A percentile compares a stretch with the other conserved stretches of the same genome.
Conservation (phyloP, 169 alveolate genomes). For the Plasmodium berghei region DNA sequence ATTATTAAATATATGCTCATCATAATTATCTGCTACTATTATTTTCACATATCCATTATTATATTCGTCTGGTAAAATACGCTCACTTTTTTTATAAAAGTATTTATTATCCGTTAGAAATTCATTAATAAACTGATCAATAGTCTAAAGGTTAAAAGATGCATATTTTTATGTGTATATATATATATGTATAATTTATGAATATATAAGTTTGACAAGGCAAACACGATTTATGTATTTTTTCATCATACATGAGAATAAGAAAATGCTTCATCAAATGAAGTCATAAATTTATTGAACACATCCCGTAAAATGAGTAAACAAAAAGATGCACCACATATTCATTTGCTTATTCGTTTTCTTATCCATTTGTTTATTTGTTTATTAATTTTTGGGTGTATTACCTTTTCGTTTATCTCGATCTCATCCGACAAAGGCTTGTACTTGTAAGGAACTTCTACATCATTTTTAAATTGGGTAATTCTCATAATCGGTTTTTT, state of each 20-base stretch:
- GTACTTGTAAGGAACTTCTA: conserved; percentile 55
- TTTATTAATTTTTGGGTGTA: no score
- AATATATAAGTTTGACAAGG: neutral
- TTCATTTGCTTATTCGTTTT: no score
- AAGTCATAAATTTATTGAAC: no score
- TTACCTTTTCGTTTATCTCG: conserved; percentile 71
- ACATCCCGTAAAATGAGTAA: no score
- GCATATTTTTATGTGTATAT: neutral
- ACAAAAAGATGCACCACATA: no score
- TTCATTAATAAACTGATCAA: conserved; percentile 45
- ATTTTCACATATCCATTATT: conserved; percentile 76
- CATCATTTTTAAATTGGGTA: conserved; percentile 40
- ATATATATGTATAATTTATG: neutral
- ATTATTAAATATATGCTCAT: conserved; percentile 83
- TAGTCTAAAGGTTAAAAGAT: conserved; percentile 11
- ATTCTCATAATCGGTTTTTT: conserved; percentile 67
- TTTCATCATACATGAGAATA: no score
- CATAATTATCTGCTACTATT: conserved; percentile 85
- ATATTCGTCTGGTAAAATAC: conserved; percentile 60
- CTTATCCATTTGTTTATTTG: no score
- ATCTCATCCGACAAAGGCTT: conserved; percentile 31
- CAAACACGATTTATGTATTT: neutral
- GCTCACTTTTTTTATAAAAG: conserved; percentile 68
- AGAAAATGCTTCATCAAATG: no score
- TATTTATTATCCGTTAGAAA: conserved; percentile 32